Conservation (phyloP, 345 rosid species). For the Moricandia moricandioides region DNA sequence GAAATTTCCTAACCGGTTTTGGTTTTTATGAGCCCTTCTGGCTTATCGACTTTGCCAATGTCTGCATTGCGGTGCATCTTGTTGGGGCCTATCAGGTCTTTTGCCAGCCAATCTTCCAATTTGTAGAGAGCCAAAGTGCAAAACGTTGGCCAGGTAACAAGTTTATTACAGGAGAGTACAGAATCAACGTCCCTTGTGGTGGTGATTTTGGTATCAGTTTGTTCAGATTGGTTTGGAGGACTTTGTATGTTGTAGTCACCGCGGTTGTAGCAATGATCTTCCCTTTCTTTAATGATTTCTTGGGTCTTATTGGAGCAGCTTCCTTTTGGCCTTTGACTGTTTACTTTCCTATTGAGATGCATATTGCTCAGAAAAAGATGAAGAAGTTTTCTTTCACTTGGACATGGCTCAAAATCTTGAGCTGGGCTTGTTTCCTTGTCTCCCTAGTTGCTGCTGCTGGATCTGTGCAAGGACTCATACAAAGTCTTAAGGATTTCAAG, state of each 20-base stretch:
- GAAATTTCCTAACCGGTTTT: slow-evolving; percentile 83
- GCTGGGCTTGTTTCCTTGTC: slow-evolving; percentile 54
- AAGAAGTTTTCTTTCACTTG: slow-evolving; percentile 59
- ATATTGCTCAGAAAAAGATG: slow-evolving; percentile 56
- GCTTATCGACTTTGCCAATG: slow-evolving; percentile 83
- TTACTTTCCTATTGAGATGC: slow-evolving; percentile 84
- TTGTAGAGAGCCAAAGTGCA: slow-evolving; percentile 52
- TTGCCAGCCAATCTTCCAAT: slow-evolving; percentile 65
- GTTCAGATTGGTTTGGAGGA: slow-evolving; percentile 74
- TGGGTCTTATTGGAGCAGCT: slow-evolving; percentile 82
- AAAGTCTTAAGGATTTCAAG: slow-evolving; percentile 58
- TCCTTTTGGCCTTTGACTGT: slow-evolving; percentile 93
- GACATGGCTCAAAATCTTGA: slow-evolving; percentile 72
- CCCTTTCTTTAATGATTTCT: slow-evolving; percentile 85
- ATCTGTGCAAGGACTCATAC: slow-evolving; percentile 66
- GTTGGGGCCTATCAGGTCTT: slow-evolving; percentile 89
- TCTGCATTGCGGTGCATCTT: slow-evolving; percentile 76
- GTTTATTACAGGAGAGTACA: slow-evolving; percentile 54
- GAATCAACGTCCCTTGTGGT: slow-evolving; percentile 42
- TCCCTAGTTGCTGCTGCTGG: slow-evolving; percentile 74
- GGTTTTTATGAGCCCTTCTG: slow-evolving; percentile 90
- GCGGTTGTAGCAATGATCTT: slow-evolving; percentile 73
- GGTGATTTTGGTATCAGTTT: slow-evolving; percentile 51
- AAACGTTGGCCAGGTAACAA: slow-evolving; percentile 61
- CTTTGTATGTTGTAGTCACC: slow-evolving; percentile 58